Evolutionary conservation across 2,329 filamentous ascomycete species (phyloP).

Genomic region (Graphilbum fragrans): DNA sequence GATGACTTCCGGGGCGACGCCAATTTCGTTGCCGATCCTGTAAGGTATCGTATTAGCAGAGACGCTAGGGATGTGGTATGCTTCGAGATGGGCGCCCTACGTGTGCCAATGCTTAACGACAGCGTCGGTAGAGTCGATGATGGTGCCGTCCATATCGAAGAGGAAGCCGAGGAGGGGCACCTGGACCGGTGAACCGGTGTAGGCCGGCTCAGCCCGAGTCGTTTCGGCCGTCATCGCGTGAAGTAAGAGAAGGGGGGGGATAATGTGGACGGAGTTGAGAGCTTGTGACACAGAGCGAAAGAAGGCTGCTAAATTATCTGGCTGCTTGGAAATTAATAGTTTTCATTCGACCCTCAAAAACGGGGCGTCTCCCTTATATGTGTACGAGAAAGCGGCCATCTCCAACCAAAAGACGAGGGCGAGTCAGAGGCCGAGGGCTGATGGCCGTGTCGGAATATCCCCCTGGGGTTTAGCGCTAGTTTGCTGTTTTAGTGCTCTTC

Average conservation of each 20-base stretch:
- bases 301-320: background rate
- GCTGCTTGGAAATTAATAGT: too few relatives aligned
- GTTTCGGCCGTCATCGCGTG: slow-evolving; percentile 1
- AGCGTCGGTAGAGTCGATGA: slow-evolving; percentile 69
- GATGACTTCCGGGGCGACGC: slow-evolving; percentile 73
- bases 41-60: too few relatives aligned
- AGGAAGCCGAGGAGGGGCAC: slow-evolving; percentile 44
- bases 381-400: too few relatives aligned
- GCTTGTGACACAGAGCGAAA: background rate
- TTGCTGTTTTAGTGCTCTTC: too few relatives aligned
- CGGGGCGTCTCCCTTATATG: too few relatives aligned
- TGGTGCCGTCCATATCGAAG: slow-evolving; percentile 73
- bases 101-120: slow-evolving; percentile 67
- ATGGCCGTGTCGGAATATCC: too few relatives aligned
- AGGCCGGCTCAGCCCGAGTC: slow-evolving; percentile 13
- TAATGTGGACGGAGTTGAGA: background rate
- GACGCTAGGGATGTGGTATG: too few relatives aligned
- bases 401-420: too few relatives aligned
- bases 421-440: too few relatives aligned
- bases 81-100: too few relatives aligned
- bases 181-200: slow-evolving; percentile 27
- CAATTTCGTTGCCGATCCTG: slow-evolving; percentile 72
- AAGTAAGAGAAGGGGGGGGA: background rate
- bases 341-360: too few relatives aligned
- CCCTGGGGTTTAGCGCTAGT: too few relatives aligned